phyloP scores from a whole-genome alignment of 768 basidiomycete species.

The Boletus pseudo-olivaceus region DNA sequence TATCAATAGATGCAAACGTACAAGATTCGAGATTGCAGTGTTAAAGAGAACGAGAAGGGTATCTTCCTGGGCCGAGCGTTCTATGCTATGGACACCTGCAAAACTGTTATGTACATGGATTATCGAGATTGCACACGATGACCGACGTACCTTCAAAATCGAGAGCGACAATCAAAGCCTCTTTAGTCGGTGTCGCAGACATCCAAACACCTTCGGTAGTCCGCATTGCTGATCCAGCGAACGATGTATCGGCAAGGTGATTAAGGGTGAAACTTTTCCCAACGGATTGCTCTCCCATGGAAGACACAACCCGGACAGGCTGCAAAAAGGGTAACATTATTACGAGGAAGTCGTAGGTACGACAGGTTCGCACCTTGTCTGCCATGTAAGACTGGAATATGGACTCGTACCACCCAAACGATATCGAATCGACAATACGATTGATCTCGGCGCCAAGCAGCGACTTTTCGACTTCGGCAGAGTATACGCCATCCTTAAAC shows the following conservation, averaged over 20 bases:
- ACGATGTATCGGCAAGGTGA: constrained; percentile 62
- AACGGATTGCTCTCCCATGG: constrained; percentile 67
- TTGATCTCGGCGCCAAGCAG: constrained; percentile 58
- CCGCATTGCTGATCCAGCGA: constrained; percentile 62
- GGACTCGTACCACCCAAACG: constrained; percentile 64
- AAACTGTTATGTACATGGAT: neutral
- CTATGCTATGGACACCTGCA: constrained; percentile 61
- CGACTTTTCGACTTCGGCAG: constrained; percentile 45
- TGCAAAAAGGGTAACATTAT: constrained; percentile 17
- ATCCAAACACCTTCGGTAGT: constrained; percentile 67
- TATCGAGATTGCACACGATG: neutral
- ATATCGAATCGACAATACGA: constrained; percentile 51
- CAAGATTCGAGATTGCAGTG: constrained; percentile 61
- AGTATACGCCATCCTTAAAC: constrained; percentile 53
- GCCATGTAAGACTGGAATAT: constrained; percentile 63
- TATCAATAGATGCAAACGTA: constrained; percentile 23
- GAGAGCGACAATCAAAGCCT: constrained; percentile 53
- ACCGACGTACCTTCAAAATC: constrained; percentile 54
- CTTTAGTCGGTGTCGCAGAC: constrained; percentile 58
- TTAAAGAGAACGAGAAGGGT: constrained; percentile 63
- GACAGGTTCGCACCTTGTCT: constrained; percentile 38
- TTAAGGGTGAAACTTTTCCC: constrained; percentile 59
- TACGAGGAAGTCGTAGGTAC: neutral
- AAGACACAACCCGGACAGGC: constrained; percentile 63
- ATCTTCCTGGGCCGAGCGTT: constrained; percentile 61